Evolutionary conservation across 805 yeast genomes (phyloP), one percentile per base, ranked within the genome.

Genomic region (Lipomyces kockii): DNA sequence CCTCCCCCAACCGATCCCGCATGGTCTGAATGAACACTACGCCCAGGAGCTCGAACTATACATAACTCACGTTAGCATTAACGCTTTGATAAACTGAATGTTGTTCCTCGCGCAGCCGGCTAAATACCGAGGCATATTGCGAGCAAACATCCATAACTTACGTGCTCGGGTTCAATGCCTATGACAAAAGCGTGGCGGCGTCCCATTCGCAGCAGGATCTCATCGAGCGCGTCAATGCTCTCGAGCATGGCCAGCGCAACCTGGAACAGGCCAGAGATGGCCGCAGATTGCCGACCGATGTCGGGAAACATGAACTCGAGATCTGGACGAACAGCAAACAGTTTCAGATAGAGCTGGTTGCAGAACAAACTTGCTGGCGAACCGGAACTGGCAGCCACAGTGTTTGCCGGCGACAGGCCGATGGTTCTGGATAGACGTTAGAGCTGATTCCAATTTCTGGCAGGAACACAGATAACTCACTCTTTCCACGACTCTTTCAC

Each of bases 201-300:
- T 12, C 88, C 90, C 68, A 87, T 78, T 53, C 82, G 82, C 43
- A 79, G 79, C 55, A 87, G 77, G 56, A 85, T 84, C 39, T 83
- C 87, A 72, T 85, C 84, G 74, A 87, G 78, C 27, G 77, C 76
- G 1, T 80, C 68, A 63, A 87, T 77, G 71, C 84, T 84, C 61
- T 86, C 89, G 64, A 87, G 77, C 66, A 84, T 85, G 32, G 81
- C 77, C 67, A 87, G 81, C 3, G 89, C 85, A 55, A 85, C 80
- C 51, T 86, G 81, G 74, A 87, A 78, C 55, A 86, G 86, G 4
- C 89, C 89, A 0, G 89, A 88, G 77, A 87, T 83, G 20, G 89
- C 83, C 35, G 83, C 83, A 0, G 89, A 88, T 77, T 87, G 90
- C 75, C 87, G 89, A 61, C 80, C 79, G 64, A 87, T 83, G 22